phyloP scores from a whole-genome alignment of 73 alveolate species.

The Breviolum minutum region DNA sequence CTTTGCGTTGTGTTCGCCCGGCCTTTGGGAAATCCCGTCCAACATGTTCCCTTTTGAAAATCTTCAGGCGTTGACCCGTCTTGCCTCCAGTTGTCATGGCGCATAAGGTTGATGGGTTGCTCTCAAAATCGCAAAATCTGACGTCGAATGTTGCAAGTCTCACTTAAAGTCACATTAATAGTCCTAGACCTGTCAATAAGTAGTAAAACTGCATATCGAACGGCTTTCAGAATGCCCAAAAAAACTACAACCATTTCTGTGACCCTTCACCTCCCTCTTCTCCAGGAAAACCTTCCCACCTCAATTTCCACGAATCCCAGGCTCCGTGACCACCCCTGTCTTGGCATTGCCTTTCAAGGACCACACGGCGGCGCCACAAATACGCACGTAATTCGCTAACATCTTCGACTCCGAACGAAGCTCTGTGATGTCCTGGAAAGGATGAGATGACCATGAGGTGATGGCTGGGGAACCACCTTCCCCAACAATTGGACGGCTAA shows the following conservation, averaged over 20 bases:
- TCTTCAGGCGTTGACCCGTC: too few species aligned
- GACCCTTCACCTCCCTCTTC: neutral
- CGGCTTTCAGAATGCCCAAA: neutral
- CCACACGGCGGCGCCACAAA: slow-evolving; percentile 95
- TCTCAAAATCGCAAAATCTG: too few species aligned
- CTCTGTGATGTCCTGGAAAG: slow-evolving; percentile 84
- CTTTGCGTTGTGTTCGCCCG: too few species aligned
- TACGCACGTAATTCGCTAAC: slow-evolving; percentile 89
- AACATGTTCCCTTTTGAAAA: too few species aligned
- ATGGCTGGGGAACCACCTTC: too few species aligned
- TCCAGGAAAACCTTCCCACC: neutral
- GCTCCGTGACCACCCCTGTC: slow-evolving; percentile 86
- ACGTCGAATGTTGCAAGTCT: too few species aligned
- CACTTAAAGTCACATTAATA: neutral
- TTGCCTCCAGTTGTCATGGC: too few species aligned
- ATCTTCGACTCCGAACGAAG: slow-evolving; percentile 86
- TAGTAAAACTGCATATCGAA: too few species aligned
- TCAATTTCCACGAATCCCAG: neutral
- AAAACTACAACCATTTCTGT: neutral
- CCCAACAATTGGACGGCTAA: too few species aligned
- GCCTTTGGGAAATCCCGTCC: too few species aligned
- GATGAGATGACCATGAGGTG: too few species aligned
- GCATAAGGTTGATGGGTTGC: too few species aligned
- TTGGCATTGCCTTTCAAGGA: slow-evolving; percentile 89
- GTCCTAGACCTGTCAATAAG: neutral